Evolutionary conservation across 306 rosid genomes (phyloP).

Genomic region (Hippophae gyantsensis): DNA sequence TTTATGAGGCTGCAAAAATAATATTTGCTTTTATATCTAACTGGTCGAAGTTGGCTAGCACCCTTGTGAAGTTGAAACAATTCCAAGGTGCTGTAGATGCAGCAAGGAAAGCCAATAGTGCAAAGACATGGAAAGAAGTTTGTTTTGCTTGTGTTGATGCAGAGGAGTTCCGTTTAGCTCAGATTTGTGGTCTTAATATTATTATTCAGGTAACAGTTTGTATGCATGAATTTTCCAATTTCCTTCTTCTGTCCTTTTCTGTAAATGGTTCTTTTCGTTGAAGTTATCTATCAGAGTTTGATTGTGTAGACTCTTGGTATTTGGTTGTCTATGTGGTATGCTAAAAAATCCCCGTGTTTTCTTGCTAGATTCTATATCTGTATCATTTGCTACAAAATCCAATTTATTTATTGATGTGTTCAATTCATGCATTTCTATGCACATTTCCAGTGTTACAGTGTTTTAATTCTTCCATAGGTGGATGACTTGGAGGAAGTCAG

Average conservation of each 20-base stretch:
- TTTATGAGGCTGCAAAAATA: constrained; percentile 95
- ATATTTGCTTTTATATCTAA: constrained; percentile 88
- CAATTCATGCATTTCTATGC: background rate
- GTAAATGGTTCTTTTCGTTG: background rate
- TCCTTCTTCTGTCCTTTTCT: too few species aligned
- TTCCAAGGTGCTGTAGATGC: constrained; percentile 99
- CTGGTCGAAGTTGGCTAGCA: constrained; percentile 96
- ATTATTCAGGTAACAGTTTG: constrained; percentile 65
- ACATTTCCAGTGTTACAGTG: constrained; percentile 6
- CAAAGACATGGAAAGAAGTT: constrained; percentile 99
- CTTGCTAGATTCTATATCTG: constrained; percentile 1
- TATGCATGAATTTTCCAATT: background rate
- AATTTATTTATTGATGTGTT: background rate
- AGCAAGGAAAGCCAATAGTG: constrained; percentile 96
- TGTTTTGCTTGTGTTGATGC: constrained; percentile 99
- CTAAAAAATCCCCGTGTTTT: background rate
- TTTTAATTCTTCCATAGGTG: constrained; percentile 44
- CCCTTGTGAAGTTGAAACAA: constrained; percentile 87
- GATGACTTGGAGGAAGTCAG: constrained; percentile 99
- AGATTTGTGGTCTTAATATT: constrained; percentile 96
- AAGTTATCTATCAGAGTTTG: constrained; percentile 9
- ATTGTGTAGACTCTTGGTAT: constrained; percentile 5
- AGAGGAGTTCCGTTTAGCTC: constrained; percentile 99
- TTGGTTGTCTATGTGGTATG: background rate
- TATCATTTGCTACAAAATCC: background rate